Evolutionary conservation across 1,284 basidiomycete genomes (phyloP).

Genomic region (Malassezia dermatis): DNA sequence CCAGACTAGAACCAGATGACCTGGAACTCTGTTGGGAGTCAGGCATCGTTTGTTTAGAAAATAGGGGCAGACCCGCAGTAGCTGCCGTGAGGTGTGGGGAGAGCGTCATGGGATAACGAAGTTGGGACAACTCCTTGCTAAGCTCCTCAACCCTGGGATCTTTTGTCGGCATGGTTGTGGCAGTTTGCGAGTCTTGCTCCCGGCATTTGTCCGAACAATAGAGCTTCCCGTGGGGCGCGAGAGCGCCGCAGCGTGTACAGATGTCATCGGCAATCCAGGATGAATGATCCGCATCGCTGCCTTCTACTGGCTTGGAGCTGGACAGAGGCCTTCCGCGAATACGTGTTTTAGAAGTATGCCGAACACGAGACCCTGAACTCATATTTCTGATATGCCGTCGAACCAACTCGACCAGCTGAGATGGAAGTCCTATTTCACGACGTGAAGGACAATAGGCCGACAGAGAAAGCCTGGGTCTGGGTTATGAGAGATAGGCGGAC

Average conservation of each 20-base stretch:
- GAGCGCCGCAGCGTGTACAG: slow-evolving; percentile 14
- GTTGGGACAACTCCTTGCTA: neutral
- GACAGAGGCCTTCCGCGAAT: neutral
- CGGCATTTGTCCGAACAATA: slow-evolving; percentile 16
- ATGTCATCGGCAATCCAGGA: slow-evolving; percentile 19
- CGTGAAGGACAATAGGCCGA: neutral
- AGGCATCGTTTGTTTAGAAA: neutral
- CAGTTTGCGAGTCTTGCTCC: slow-evolving; percentile 4
- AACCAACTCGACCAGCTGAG: neutral
- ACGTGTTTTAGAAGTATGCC: neutral
- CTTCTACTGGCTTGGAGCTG: neutral
- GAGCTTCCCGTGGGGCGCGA: slow-evolving; percentile 14
- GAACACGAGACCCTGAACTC: neutral
- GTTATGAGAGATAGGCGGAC: neutral
- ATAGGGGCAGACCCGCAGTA: neutral
- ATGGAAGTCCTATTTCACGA: neutral
- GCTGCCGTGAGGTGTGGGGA: slow-evolving; percentile 7
- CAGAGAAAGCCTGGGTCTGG: neutral
- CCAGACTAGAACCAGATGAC: neutral
- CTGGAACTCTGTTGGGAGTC: neutral
- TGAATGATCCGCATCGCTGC: slow-evolving; percentile 5
- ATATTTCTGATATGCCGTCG: neutral
- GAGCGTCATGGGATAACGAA: slow-evolving; percentile 14
- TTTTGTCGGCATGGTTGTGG: neutral
- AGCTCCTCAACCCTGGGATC: neutral